phyloP scores from a whole-genome alignment of 2,329 filamentous ascomycete species.

The Talaromyces sp. region DNA sequence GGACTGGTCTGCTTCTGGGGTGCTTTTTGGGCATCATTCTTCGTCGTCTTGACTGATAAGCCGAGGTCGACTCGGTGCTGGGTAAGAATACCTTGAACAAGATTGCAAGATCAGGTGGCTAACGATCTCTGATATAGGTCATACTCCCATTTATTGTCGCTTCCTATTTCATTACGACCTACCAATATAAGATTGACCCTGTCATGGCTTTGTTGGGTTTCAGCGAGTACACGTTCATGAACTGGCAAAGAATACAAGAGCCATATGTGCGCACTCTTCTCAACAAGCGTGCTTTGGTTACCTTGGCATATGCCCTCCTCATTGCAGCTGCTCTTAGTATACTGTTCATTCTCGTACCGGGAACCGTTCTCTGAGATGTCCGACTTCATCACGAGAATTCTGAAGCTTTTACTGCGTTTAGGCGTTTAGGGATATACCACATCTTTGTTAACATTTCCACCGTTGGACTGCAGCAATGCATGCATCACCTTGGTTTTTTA shows the following conservation, averaged over 20 bases:
- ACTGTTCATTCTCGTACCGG: conserved; percentile 91
- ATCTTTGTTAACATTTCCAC: neutral
- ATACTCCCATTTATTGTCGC: conserved; percentile 90
- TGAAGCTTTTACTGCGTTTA: neutral
- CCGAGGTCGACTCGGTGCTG: conserved; percentile 70
- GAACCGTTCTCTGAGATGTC: conserved; percentile 40
- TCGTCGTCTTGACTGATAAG: conserved; percentile 84
- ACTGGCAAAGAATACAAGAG: conserved; percentile 80
- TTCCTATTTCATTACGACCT: conserved; percentile 80
- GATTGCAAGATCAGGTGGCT: conserved; percentile 12
- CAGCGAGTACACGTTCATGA: conserved; percentile 96
- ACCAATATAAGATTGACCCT: conserved; percentile 94
- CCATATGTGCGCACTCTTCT: conserved; percentile 85
- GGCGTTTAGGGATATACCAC: conserved; percentile 11
- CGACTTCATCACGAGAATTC: neutral
- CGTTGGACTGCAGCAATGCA: neutral
- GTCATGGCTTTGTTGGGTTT: conserved; percentile 80
- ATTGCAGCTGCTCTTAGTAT: conserved; percentile 78
- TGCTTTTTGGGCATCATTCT: conserved; percentile 89
- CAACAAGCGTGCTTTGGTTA: conserved; percentile 74
- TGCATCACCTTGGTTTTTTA: neutral
- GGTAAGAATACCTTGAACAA: conserved; percentile 50
- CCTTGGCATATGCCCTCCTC: conserved; percentile 67
- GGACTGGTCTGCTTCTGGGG: conserved; percentile 83
- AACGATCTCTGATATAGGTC: conserved; percentile 40